A percentile compares a stretch with the other conserved stretches of the same genome.
These are phyloP conservation scores for Chiua virens DNA, from an alignment of 768 basidiomycete species.

Conservation along the genomic window DNA sequence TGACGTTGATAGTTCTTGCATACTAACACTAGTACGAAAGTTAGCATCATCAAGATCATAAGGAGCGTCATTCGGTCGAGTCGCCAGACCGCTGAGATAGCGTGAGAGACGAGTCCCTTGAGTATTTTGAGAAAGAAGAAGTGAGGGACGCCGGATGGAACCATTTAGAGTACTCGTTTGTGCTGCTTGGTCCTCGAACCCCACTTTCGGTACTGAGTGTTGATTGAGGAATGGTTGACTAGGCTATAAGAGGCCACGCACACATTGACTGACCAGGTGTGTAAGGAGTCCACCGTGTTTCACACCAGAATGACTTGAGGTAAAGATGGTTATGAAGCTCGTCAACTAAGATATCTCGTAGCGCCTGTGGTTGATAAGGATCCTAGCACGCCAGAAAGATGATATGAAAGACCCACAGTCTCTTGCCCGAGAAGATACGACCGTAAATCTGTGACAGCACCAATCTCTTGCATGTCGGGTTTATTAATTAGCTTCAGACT, in stretches of 20 bases:
- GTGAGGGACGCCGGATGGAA: slow-evolving; percentile 28
- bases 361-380: slow-evolving; percentile 51
- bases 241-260: slow-evolving; percentile 40
- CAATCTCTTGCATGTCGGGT: slow-evolving; percentile 90
- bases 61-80: slow-evolving; percentile 79
- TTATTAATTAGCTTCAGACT: slow-evolving; percentile 91
- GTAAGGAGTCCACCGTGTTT: slow-evolving; percentile 88
- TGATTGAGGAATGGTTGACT: slow-evolving; percentile 8
- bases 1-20: slow-evolving; percentile 21
- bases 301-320: slow-evolving; percentile 95
- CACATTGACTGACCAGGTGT: slow-evolving; percentile 73
- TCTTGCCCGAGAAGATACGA: slow-evolving; percentile 86
- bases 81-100: slow-evolving; percentile 62
- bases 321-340: slow-evolving; percentile 98
- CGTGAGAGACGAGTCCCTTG: slow-evolving; percentile 54
- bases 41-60: slow-evolving; percentile 55
- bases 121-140: slow-evolving; percentile 39
- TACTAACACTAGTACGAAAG: slow-evolving; percentile 19
- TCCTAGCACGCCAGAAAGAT: neutral
- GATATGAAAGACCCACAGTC: slow-evolving; percentile 51
- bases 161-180: slow-evolving; percentile 22
- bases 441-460: slow-evolving; percentile 88
- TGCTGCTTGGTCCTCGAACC: slow-evolving; percentile 53
- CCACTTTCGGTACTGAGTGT: slow-evolving; percentile 58
- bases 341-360: slow-evolving; percentile 91